Base-by-base conservation (phyloP, 108 stramenopile genomes). In the Fragilaria crotonensis region DNA sequence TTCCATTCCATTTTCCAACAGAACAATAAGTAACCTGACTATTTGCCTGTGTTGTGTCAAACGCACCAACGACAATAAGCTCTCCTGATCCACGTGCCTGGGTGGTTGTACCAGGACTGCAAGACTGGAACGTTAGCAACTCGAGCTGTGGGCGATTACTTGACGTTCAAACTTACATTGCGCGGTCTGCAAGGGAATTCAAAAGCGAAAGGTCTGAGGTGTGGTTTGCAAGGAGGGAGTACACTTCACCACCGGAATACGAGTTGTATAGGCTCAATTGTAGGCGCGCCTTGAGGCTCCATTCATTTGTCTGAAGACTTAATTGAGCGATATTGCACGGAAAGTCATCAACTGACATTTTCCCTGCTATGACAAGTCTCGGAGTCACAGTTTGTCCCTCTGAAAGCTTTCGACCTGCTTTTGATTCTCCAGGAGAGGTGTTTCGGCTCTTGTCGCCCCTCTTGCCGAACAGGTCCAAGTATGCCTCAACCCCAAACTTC, bases 21-120 rank as follows among this genome's bases (percentile, higher is more conserved):
- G 89, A 90, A 70, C 95, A 97, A 68, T 95, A 95, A 9, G 93
- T 94, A 30, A 87, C 85, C 72, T 97, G 96, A 33, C 85, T 90
- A 57, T 93, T 88, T 46, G 80, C 59, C 59, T 94, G 87, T 22
- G 91, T 93, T 0, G 87, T 89, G 71, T 97, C 96, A 72, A 95
- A 97, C 5, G 86, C 85, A 4, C 96, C 96, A 3, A 92, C 95
- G n/a, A 95, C 87, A 48, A 95, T 86, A 4, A 92, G 77, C 59
- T 92, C 85, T 7, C 85, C 82, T 30, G 63, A 64, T 29, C 72
- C 62, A 47, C n/a, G 53, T 41, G 56, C 59, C 30, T 60, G 60
- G 17, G 53, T 62, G 26, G 68, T 18, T 48, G 19, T 14, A 14
- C 9, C 11, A 9, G 7, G 28, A 55, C n/a, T 32, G 14, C 5